Evolutionary conservation across 2,329 filamentous ascomycete genomes (phyloP), one percentile per base, ranked within the genome.

Genomic region (Neoscytalidium dimidiatum): DNA sequence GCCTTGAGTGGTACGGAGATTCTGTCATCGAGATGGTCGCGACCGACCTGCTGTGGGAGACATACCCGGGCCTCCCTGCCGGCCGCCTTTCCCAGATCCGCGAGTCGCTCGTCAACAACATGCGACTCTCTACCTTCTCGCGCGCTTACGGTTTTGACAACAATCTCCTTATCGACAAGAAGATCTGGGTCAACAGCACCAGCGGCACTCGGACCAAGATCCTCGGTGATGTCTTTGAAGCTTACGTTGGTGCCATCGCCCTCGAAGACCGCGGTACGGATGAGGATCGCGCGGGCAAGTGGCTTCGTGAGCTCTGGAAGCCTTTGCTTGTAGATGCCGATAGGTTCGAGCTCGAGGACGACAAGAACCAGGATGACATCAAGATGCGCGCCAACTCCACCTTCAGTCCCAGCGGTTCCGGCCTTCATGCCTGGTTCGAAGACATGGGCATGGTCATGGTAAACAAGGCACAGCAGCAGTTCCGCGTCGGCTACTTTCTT

Each of bases 1-100:
- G 87, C 19, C 86, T 97, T 6, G 94, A 98, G 77, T 93, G 94
- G 80, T 83, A 97, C 7, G 94, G 94, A 6, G 94, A 98, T 74
- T 90, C 92, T 21, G 94, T 94, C 71, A 82, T 96, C 60, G 91
- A 96, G 72, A 79, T 93, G 60, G 87, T 93, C 52, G 87, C 93
- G 5, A 89, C 91, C 0, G 85, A 87, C 19, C 83, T 96, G 60
- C 90, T 98, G 66, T 95, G 94, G 71, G 49, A 56, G 26, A 33
- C 9, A 9, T 64, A 56, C 61, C 41, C 61, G 0, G 4, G 17
- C 11, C 41, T 46, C 8, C 14, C 26, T 1, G 83, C 84, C 1
- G 93, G 93, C 2, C 85, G 88, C 66, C 87, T 88, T 71, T 89
- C 90, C 9, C 90, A 93, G 68, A 80, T 95, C 19, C 88, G 94